These are phyloP conservation scores for Mallotus japonicus DNA, from an alignment of 441 rosid genomes.

Conservation along the genomic window DNA sequence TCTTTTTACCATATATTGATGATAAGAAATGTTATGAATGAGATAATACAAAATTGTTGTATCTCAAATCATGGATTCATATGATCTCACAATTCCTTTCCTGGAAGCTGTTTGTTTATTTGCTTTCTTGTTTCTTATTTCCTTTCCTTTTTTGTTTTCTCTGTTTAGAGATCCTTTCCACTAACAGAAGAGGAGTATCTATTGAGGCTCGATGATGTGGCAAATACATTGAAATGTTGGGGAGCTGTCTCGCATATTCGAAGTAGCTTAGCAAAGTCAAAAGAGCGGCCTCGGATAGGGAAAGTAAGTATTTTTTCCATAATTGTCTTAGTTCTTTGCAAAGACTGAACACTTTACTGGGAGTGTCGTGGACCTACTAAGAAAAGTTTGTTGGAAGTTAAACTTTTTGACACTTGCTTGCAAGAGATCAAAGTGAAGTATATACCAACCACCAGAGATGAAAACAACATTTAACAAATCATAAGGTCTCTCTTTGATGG, in stretches of 20 bases:
- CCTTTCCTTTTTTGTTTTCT: conserved; percentile 10
- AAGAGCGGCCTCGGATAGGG: conserved; percentile 89
- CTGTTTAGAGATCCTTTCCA: conserved; percentile 77
- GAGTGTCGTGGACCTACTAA: not conserved
- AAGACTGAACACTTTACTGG: not conserved
- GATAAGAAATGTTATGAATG: not conserved
- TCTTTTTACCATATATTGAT: not conserved
- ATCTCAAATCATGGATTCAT: not conserved
- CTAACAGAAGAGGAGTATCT: conserved; percentile 88
- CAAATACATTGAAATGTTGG: conserved; percentile 87
- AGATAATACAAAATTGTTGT: not conserved
- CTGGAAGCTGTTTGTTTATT: not conserved
- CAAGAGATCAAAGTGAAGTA: not conserved
- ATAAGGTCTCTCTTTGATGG: not conserved
- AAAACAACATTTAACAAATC: not conserved
- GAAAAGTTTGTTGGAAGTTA: not conserved
- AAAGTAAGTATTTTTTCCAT: conserved; percentile 48
- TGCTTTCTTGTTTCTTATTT: not conserved
- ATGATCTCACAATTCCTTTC: too few species aligned
- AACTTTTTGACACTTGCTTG: not conserved
- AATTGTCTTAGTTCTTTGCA: not conserved
- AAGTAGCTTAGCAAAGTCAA: conserved; percentile 72
- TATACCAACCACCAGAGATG: not conserved
- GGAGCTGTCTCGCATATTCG: conserved; percentile 94
- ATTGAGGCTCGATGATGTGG: conserved; percentile 90